Percentiles rank a stretch among this genome's conserved stretches.
Evolutionary conservation across 441 rosid genomes (phyloP).

Genomic region (Capsella rubella): DNA sequence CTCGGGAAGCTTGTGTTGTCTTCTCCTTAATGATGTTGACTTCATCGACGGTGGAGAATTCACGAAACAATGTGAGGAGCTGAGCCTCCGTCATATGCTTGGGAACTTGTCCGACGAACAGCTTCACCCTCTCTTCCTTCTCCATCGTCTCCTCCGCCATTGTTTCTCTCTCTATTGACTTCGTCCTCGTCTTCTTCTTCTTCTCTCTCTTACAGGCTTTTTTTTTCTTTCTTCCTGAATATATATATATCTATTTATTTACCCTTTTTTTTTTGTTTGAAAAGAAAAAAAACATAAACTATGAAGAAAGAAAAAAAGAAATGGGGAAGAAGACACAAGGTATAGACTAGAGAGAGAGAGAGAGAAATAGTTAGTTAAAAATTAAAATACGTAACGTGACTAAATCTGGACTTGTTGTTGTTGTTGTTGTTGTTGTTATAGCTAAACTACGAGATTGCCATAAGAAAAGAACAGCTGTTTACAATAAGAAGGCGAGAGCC

Average conservation of each 20-base stretch:
- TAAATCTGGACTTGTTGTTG: no score
- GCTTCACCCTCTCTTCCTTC: slow-evolving; percentile 85
- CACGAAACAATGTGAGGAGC: slow-evolving; percentile 84
- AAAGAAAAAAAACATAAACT: background rate
- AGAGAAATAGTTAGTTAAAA: no score
- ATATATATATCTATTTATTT: slow-evolving; percentile 9
- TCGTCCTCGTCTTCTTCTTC: slow-evolving; percentile 11
- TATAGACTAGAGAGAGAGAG: no score
- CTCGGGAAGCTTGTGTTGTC: slow-evolving; percentile 84
- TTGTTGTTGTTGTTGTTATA: no score
- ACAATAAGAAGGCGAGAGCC: no score
- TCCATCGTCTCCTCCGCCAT: slow-evolving; percentile 72
- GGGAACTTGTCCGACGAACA: slow-evolving; percentile 98
- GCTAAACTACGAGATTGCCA: no score
- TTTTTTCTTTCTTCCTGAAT: slow-evolving; percentile 9
- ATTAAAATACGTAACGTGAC: no score
- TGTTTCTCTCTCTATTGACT: slow-evolving; percentile 42
- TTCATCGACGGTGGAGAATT: slow-evolving; percentile 85
- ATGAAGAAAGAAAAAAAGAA: background rate
- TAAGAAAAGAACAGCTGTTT: no score
- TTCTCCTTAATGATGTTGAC: slow-evolving; percentile 98
- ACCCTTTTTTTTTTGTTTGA: background rate
- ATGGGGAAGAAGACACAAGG: no score
- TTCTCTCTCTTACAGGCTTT: slow-evolving; percentile 17
- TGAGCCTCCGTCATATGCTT: slow-evolving; percentile 88